A percentile compares a stretch with the other conserved stretches of the same genome.
phyloP scores from a whole-genome alignment of 169 alveolate genomes.

The Plasmodium ovale region DNA sequence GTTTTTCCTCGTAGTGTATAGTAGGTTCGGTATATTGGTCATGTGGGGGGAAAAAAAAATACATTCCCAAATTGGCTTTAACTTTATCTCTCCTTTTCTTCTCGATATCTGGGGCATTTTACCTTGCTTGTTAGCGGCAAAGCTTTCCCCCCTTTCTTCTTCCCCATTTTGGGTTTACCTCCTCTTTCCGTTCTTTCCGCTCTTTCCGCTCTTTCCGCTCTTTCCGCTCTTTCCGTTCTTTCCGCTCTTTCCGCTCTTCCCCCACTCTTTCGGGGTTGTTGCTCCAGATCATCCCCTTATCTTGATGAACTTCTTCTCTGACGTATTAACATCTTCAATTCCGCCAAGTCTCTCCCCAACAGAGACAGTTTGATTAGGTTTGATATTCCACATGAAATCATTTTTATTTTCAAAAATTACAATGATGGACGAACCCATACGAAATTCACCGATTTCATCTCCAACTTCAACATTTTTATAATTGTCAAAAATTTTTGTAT shows the following conservation, averaged over 20 bases:
- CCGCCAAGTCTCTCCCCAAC: slow-evolving; percentile 65
- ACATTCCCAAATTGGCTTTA: no score
- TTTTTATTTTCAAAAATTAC: slow-evolving; percentile 64
- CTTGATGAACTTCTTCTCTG: slow-evolving; percentile 19
- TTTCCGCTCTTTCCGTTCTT: not conserved
- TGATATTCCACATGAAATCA: slow-evolving; percentile 30
- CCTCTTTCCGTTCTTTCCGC: not conserved
- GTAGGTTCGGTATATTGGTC: no score
- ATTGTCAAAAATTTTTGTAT: slow-evolving; percentile 46
- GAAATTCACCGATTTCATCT: slow-evolving; percentile 70
- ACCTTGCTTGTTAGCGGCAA: no score
- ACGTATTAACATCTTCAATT: not conserved
- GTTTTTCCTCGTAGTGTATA: no score
- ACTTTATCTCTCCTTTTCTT: no score
- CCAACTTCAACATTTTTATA: slow-evolving; percentile 33
- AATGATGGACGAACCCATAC: slow-evolving; percentile 56
- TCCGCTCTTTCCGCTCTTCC: not conserved
- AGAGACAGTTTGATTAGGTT: slow-evolving; percentile 2
- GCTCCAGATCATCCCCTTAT: not conserved
- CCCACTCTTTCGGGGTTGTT: not conserved
- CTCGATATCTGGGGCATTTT: no score
- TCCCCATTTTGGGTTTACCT: not conserved
- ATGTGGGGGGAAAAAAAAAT: no score
- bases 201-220: not conserved
- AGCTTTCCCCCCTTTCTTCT: not conserved